phyloP scores from a whole-genome alignment of 2,329 filamentous ascomycete genomes.

The Tolypocladium nubicola region DNA sequence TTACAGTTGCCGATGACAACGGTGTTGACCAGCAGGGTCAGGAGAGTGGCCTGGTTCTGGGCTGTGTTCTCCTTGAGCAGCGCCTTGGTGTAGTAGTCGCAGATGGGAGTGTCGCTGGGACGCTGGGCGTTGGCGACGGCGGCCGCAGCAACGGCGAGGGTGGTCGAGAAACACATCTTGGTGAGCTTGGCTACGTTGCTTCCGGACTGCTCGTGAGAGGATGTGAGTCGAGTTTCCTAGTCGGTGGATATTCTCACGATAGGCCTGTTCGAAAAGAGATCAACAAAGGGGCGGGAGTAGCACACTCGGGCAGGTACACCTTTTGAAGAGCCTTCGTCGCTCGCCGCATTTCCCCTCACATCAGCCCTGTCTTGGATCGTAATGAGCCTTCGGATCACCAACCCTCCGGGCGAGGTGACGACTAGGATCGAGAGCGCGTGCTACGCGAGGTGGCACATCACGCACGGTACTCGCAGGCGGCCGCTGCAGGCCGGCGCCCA shows the following conservation, averaged over 20 bases:
- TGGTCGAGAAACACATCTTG: conserved; percentile 1
- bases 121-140: conserved; percentile 28
- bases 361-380: background rate
- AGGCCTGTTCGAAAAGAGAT: background rate
- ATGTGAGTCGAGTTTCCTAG: background rate
- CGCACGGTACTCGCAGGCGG: background rate
- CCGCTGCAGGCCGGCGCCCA: background rate
- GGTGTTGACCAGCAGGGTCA: conserved; percentile 50
- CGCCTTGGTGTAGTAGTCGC: conserved; percentile 54
- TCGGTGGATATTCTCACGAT: background rate
- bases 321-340: background rate
- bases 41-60: conserved; percentile 42
- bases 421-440: background rate
- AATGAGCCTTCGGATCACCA: background rate
- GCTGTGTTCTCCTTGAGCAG: conserved; percentile 48
- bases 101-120: conserved; percentile 39
- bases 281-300: background rate
- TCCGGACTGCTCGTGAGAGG: background rate
- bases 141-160: conserved; percentile 9
- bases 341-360: background rate
- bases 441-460: background rate
- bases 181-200: background rate
- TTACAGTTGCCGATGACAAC: conserved; percentile 52
- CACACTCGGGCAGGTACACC: background rate
- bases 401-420: background rate